phyloP scores from a whole-genome alignment of 495 filamentous ascomycete species.

The Aspergillus bridgeri region DNA sequence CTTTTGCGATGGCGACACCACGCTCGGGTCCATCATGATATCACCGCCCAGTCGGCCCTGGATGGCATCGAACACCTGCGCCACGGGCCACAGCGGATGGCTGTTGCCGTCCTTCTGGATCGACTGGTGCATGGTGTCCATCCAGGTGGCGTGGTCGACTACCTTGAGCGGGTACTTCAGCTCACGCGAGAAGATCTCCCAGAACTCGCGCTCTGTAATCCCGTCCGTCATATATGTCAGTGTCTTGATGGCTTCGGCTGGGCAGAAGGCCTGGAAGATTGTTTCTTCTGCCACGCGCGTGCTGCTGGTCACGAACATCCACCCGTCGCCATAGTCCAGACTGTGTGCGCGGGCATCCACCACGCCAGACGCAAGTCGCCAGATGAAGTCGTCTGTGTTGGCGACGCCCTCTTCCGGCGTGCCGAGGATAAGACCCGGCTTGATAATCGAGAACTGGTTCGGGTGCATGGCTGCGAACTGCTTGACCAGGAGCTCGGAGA shows the following conservation, averaged over 20 bases:
- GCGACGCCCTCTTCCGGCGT: constrained; percentile 23
- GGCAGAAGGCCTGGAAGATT: constrained; percentile 14
- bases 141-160: constrained; percentile 17
- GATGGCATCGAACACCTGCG: constrained; percentile 22
- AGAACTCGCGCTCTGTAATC: constrained; percentile 20
- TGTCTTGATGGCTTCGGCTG: constrained; percentile 5
- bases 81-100: constrained; percentile 31
- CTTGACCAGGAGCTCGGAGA: constrained; percentile 29
- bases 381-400: constrained; percentile 33
- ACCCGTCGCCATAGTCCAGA: constrained; percentile 13
- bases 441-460: constrained; percentile 23
- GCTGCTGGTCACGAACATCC: constrained; percentile 24
- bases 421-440: constrained; percentile 34
- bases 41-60: constrained; percentile 21
- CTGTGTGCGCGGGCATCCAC: constrained; percentile 24
- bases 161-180: constrained; percentile 18
- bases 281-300: constrained; percentile 21
- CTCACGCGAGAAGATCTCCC: constrained; percentile 17
- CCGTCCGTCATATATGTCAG: constrained; percentile 23
- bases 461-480: constrained; percentile 12
- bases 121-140: constrained; percentile 10
- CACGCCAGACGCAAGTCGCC: constrained; percentile 27
- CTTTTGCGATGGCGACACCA: constrained; percentile 12
- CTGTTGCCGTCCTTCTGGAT: constrained; percentile 17
- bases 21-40: constrained; percentile 7